These are phyloP conservation scores for Cerrena zonata DNA, from an alignment of 1,284 basidiomycete genomes.

Conservation along the genomic window DNA sequence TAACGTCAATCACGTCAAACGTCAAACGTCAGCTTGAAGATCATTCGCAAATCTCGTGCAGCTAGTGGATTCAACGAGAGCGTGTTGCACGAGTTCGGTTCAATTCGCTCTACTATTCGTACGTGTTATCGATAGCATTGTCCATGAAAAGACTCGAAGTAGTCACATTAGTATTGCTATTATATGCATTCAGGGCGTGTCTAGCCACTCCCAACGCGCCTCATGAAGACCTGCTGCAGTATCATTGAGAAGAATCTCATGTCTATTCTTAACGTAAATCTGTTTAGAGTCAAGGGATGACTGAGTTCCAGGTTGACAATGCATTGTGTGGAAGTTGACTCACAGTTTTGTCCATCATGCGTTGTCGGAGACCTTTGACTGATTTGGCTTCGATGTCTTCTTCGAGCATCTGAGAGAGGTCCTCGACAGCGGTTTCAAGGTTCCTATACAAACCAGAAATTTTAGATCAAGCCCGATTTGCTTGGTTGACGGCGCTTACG, in stretches of 20 bases:
- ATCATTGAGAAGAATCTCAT: conserved; percentile 27
- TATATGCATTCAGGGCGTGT: conserved; percentile 10
- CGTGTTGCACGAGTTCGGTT: too few relatives aligned
- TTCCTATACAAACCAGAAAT: conserved; percentile 32
- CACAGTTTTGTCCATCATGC: conserved; percentile 55
- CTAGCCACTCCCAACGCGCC: conserved; percentile 26
- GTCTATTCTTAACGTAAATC: conserved; percentile 27
- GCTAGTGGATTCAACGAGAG: too few relatives aligned
- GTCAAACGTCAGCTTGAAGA: too few relatives aligned
- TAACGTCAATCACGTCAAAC: too few relatives aligned
- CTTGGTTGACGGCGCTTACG: conserved; percentile 24
- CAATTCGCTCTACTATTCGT: too few relatives aligned
- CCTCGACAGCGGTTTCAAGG: conserved; percentile 62
- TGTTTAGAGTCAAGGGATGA: conserved; percentile 4
- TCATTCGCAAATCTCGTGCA: too few relatives aligned
- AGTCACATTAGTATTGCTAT: too few relatives aligned
- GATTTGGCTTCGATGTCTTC: conserved; percentile 50
- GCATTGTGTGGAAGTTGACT: conserved; percentile 14
- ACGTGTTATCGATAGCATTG: too few relatives aligned
- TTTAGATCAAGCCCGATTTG: too few relatives aligned
- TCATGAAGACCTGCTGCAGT: conserved; percentile 26
- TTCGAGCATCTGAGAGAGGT: conserved; percentile 56
- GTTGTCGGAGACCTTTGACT: conserved; percentile 50
- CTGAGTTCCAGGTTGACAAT: neutral
- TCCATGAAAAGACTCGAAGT: too few relatives aligned